Evolutionary conservation across 129 eudicot species (phyloP).

Genomic region (Daucus carota): DH1_v3.0 NC_030382.2:44885001-44885500

Average conservation of each 20-base stretch:
- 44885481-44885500: not conserved
- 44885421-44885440: not conserved
- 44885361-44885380: slow-evolving; percentile 68
- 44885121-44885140: not conserved
- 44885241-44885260: no score
- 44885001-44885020: slow-evolving; percentile 51
- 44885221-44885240: not conserved
- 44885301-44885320: slow-evolving; percentile 86
- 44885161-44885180: not conserved
- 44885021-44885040: not conserved
- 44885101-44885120: not conserved
- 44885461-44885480: not conserved
- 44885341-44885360: slow-evolving; percentile 84
- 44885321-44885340: slow-evolving; percentile 78
- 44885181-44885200: not conserved
- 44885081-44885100: not conserved
- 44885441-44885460: not conserved
- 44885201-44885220: not conserved
- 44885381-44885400: not conserved
- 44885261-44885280: slow-evolving; percentile 64
- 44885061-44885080: no score
- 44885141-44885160: not conserved
- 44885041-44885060: not conserved
- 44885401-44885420: not conserved
- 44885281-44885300: slow-evolving; percentile 65